These are phyloP conservation scores for Lipomyces spencermartinsiae DNA, from an alignment of 805 yeast genomes.

Conservation along the genomic window DNA sequence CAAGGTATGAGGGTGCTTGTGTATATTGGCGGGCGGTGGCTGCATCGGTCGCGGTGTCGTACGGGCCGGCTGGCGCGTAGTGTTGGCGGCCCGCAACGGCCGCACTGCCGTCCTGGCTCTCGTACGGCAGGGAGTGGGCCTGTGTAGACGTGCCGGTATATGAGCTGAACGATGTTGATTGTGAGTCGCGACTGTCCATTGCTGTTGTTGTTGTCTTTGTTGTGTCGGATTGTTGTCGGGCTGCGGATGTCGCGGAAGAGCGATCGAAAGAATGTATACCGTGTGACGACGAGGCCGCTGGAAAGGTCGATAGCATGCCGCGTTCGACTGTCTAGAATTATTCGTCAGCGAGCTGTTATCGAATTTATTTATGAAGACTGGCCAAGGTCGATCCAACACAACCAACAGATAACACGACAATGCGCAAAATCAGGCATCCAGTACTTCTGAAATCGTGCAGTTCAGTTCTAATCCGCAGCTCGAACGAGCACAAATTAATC, in stretches of 20 bases:
- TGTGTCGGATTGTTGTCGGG: not conserved
- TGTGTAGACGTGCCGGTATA: slow-evolving; percentile 19
- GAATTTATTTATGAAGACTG: not conserved
- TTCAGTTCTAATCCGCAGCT: not conserved
- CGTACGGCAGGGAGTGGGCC: slow-evolving; percentile 25
- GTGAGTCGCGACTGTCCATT: slow-evolving; percentile 35
- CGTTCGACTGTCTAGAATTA: not conserved
- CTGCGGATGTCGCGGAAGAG: slow-evolving; percentile 5
- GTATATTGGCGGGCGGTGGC: slow-evolving; percentile 25
- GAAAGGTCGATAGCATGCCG: slow-evolving; percentile 24
- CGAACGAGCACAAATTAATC: not conserved
- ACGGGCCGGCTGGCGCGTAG: slow-evolving; percentile 12
- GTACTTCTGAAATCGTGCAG: not conserved
- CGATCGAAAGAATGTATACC: not conserved
- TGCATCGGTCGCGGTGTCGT: slow-evolving; percentile 18
- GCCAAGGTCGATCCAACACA: not conserved
- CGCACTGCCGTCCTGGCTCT: slow-evolving; percentile 17
- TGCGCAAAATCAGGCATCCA: not conserved
- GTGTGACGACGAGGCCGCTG: slow-evolving; percentile 5
- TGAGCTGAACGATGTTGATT: slow-evolving; percentile 24
- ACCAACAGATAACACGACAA: not conserved
- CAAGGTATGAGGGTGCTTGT: slow-evolving; percentile 19
- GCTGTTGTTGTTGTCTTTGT: not conserved
- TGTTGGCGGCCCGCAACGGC: slow-evolving; percentile 26
- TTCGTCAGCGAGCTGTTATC: not conserved